Base-by-base conservation (phyloP, 2,329 filamentous ascomycete species). In the Gnomoniopsis sp. region DNA sequence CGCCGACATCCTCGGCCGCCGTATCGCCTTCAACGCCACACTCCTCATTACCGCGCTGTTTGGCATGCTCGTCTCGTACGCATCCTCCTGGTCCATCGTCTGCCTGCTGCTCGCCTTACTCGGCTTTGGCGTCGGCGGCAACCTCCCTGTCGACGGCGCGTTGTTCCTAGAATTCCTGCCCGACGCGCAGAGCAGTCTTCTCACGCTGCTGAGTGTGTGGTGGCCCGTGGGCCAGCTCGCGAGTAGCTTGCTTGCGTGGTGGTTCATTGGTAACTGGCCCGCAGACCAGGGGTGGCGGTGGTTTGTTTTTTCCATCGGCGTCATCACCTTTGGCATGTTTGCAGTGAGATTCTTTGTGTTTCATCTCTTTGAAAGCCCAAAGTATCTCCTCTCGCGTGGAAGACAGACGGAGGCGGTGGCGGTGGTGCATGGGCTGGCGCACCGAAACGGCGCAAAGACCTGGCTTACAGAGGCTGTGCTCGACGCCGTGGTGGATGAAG, bases 141-240 rank as follows among this genome's bases (percentile, higher is more conserved):
- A 91, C 67, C 75, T 93, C 21, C 88, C 88, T 1, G 88, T 93
- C 1, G 90, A 93, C 70, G 89, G 89, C 36, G 88, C 90, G 0
- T 77, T 95, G 2, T 95, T 96, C 70, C 79, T 96, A 41, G 91
- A 96, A 68, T 93, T 93, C 64, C 75, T 96, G 1, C 91, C 91
- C 0, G 87, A 88, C 58, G 83, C 87, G 0, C 88, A 85, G n/a
- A 86, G 85, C 62, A 85, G 86, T 34, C 80, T 95, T 15, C 77
- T 95, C 33, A 95, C 90, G 0, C 78, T 93, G 50, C 78, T 96
- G n/a, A 91, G 89, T 7, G 83, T 92, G 8, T 95, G 90, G 88
- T 96, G 91, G 90, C 89, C 91, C 0, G 75, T 96, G 19, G 91
- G 91, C 6, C 90, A 95, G 68, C 79, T 96, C 8, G 81, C 88